These are phyloP conservation scores for Lactarius akahatsu DNA, from an alignment of 768 basidiomycete species.

Conservation along the genomic window DNA sequence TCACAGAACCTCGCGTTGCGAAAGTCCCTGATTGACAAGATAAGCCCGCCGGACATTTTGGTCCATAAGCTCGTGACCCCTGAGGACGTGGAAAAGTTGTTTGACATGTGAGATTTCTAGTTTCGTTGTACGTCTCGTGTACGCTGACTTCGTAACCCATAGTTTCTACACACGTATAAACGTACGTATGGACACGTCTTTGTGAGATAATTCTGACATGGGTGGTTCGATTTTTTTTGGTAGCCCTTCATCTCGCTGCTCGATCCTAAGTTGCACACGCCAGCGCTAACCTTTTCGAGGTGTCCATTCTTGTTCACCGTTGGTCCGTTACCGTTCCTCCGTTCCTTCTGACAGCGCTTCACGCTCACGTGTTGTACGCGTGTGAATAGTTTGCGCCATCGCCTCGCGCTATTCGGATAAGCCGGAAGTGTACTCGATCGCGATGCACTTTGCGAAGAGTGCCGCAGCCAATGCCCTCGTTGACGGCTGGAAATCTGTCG, in stretches of 20 bases:
- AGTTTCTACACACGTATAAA: constrained; percentile 75
- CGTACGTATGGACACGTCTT: constrained; percentile 37
- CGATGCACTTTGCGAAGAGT: constrained; percentile 73
- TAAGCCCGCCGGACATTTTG: constrained; percentile 78
- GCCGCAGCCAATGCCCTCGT: constrained; percentile 78
- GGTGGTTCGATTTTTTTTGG: constrained; percentile 59
- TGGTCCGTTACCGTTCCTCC: constrained; percentile 49
- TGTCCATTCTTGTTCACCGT: constrained; percentile 93
- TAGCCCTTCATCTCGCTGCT: constrained; percentile 75
- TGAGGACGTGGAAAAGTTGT: constrained; percentile 79
- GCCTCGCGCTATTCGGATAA: constrained; percentile 79
- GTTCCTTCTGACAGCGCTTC: background rate
- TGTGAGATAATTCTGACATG: constrained; percentile 37
- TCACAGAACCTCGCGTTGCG: constrained; percentile 69
- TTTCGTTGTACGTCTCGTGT: constrained; percentile 2
- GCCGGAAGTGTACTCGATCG: constrained; percentile 63
- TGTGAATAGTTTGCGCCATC: constrained; percentile 71
- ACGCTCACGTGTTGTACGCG: background rate
- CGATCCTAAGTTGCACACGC: constrained; percentile 82
- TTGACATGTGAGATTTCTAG: constrained; percentile 62
- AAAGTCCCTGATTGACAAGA: constrained; percentile 70
- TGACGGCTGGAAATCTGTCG: constrained; percentile 75
- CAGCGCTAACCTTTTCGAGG: constrained; percentile 74
- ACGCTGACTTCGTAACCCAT: constrained; percentile 8
- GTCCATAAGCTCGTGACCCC: constrained; percentile 77